Base-by-base conservation (phyloP, 495 filamentous ascomycete genomes). In the Pyrenopolyporus hunteri region DNA sequence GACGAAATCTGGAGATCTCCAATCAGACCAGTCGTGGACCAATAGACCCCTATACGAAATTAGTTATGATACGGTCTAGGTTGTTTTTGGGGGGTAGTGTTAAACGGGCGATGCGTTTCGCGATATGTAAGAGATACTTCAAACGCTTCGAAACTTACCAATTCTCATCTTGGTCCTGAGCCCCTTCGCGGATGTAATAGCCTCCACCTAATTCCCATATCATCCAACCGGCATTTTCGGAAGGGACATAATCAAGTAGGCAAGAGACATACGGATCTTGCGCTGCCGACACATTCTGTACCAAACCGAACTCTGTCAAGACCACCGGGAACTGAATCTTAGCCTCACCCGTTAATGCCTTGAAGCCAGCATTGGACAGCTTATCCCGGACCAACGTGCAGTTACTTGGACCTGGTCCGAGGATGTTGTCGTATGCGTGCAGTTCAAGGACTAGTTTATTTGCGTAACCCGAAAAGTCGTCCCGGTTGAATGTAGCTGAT, bases 401-500 rank as follows among this genome's bases (percentile, higher is more conserved):
- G 20, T 75, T 71, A 47, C 79, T 82, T 42, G 78, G 73, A 0
- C 72, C 72, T 0, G 76, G 76, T 4, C 59, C 60, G 0, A 57
- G 11, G 17, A 73, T 73, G 43, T 76, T 79, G 51, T 83, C 80
- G 49, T 85, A 87, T 4, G 82, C 80, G 70, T 87, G 85, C 2
- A 89, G 59, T 63, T 87, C 85, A 11, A 85, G 81, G 16, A 86
- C 81, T 2, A 86, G 59, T 56, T 88, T 87, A 59, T 80, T 44
- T 4, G 52, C 69, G 45, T 67, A 64, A 6, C 69, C 74, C 6
- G 57, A 32, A 54, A 83, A 82, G 29, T 76, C 75, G n/a, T 64
- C 45, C n/a, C 67, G 60, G 22, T 72, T 68, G 68, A 85, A 82
- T 0, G 62, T 73, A 3, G 67, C 74, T 1, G 71, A 73, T 29